Base-by-base conservation (phyloP, 2,329 filamentous ascomycete genomes). In the Pseudogymnoascus sp. region DNA sequence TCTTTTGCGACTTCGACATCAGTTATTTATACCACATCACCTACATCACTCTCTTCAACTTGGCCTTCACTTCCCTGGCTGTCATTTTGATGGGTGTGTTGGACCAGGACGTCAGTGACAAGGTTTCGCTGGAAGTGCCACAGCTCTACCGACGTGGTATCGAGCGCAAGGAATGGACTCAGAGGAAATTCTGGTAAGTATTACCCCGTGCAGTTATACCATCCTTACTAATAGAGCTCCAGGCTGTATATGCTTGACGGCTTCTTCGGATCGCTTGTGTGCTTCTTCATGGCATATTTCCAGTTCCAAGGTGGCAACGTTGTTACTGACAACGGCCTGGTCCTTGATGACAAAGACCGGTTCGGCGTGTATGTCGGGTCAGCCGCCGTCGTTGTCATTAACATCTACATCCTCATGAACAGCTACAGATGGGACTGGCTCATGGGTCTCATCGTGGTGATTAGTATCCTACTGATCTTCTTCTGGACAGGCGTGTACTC, bases 371-470 rank as follows among this genome's bases (percentile, higher is more conserved):
- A 93, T 74, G 86, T 97, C 69, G 92, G 87, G 2, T 90, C 90
- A 63, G 89, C 90, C 11, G 87, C 91, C 4, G 88, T 99, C 64
- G 78, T 96, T 68, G 88, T 91, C 41, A 96, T 96, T 80, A 99
- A 99, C 76, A 79, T 88, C 65, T 99, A 98, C 78, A 91, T 99
- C 69, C 80, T 99, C 67, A 87, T 98, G 79, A 99, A 99, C 77
- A 96, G 90, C 0, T 98, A 96, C 76, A 86, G 93, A 65, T 99
- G 95, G 95, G 95, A 99, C 75, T 99, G 93, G 93, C 81, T 99
- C 71, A 96, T 95, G 77, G 77, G 92, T 19, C 79, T 96, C 65
- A 88, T 96, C 66, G 89, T 96, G 61, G 77, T 78, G 26, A 83
- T 98, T 74, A 96, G 92, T 76, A 89, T 89, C 66, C 75, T 98